Evolutionary conservation across 345 rosid species (phyloP).

Genomic region (Pugionium cornutum): DNA sequence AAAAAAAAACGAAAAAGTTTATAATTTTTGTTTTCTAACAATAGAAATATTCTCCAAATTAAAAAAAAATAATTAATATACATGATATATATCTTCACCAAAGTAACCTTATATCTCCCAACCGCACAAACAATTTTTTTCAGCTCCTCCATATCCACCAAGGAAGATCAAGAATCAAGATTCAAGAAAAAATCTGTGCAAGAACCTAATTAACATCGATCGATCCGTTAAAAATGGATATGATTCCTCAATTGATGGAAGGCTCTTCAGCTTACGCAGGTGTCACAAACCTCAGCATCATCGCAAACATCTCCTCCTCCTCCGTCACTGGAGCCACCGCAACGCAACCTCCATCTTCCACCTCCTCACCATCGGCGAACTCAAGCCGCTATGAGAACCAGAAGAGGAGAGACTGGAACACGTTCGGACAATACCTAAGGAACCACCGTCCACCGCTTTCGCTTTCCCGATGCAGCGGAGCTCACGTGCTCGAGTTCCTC

Average conservation of each 20-base stretch:
- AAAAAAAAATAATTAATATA: constrained; percentile 3
- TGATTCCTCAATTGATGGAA: constrained; percentile 41
- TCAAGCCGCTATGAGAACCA: constrained; percentile 72
- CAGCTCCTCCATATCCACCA: constrained; percentile 33
- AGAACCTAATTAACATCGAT: background rate
- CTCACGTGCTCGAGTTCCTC: constrained; percentile 71
- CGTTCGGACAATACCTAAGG: constrained; percentile 63
- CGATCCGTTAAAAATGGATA: constrained; percentile 29
- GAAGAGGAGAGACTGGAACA: constrained; percentile 79
- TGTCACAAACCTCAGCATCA: constrained; percentile 31
- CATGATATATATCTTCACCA: constrained; percentile 28
- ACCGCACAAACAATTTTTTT: constrained; percentile 31
- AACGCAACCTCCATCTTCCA: constrained; percentile 32
- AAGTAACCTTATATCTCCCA: constrained; percentile 35
- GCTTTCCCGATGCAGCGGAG: constrained; percentile 59
- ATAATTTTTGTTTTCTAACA: constrained; percentile 6
- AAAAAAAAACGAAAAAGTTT: background rate
- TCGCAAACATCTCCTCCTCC: constrained; percentile 40
- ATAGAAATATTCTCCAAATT: background rate
- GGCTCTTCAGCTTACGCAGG: constrained; percentile 33
- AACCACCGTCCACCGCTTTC: constrained; percentile 68
- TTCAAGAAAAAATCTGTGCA: constrained; percentile 15
- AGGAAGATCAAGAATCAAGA: constrained; percentile 31
- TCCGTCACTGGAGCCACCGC: constrained; percentile 31
- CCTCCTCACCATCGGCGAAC: constrained; percentile 46